These are phyloP conservation scores for Ceratobasidium sp. DNA, from an alignment of 1,284 basidiomycete genomes.

Conservation along the genomic window DNA sequence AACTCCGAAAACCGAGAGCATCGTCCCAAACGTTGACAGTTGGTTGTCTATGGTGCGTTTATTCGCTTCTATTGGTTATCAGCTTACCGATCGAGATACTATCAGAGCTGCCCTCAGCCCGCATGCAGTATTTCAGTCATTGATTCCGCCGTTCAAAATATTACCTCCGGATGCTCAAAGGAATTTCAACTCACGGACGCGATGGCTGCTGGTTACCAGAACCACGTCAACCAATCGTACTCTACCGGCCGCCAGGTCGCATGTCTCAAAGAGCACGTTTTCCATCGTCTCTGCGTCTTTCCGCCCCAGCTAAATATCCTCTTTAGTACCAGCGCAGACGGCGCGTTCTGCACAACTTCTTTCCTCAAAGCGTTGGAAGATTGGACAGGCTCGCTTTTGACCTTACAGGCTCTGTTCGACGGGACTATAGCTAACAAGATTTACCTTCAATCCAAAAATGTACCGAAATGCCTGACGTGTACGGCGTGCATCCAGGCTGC, in stretches of 20 bases:
- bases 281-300: neutral
- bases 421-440: no score
- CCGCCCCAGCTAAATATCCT: neutral
- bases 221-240: neutral
- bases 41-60: slow-evolving; percentile 15
- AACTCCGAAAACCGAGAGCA: slow-evolving; percentile 19
- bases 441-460: no score
- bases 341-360: neutral
- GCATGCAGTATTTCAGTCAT: neutral
- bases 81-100: neutral
- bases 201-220: no score
- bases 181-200: neutral
- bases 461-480: neutral
- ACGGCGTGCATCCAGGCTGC: slow-evolving; percentile 10
- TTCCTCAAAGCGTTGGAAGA: neutral
- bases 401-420: neutral
- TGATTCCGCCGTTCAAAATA: neutral
- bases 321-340: neutral
- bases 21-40: slow-evolving; percentile 6
- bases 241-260: neutral
- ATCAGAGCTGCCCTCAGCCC: slow-evolving; percentile 1
- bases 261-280: slow-evolving; percentile 1
- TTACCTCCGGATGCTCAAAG: neutral
- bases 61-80: neutral
- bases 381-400: neutral